Evolutionary conservation across 208 protist species (phyloP), one percentile per base, ranked within the genome.

Genomic region (Hexamita inflata): DNA sequence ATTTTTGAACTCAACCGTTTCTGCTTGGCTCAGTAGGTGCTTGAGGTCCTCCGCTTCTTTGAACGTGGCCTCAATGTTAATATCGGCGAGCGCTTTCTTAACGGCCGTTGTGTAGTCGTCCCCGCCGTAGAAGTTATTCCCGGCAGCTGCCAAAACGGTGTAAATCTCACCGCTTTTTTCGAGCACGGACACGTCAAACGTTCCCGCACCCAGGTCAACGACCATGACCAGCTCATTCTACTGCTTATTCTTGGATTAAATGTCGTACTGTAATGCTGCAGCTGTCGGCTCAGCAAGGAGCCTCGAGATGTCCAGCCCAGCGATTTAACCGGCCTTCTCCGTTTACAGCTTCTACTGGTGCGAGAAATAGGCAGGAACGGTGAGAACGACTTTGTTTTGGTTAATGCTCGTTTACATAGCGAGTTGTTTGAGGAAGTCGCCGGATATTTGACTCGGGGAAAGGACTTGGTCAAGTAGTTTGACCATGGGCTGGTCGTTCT

Each of bases 181-280:
- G 62, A 99, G 89, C 75, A 98, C 86, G 66, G 94, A 96, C 59
- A 98, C 94, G 90, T 89, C 87, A 68, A 89, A 86, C 7, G 85
- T 89, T 45, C 87, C 87, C 42, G 85, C 86, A 59, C 94, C 94
- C n/a, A n/a, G n/a, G n/a, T n/a, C n/a, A n/a, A n/a, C n/a, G n/a
- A n/a, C n/a, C n/a, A n/a, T n/a, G n/a, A n/a, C n/a, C 35, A 98
- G 86, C 87, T 99, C 94, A 78, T 94, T 98, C 2, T 98, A 92
- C 7, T 84, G 58, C 38, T 85, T 74, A 29, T 85, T 85, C 24
- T 58, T 41, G 74, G 82, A 81, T 28, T 39, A 58, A 24, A 24
- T 53, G 45, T 30, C 60, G 60, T 79, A 81, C 13, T 75, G 61
- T 9, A 81, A 40, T 35, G 78, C 78, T 28, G 78, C 75, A 30